Base-by-base conservation (phyloP, 768 basidiomycete species). In the Lentinula sp. region DNA sequence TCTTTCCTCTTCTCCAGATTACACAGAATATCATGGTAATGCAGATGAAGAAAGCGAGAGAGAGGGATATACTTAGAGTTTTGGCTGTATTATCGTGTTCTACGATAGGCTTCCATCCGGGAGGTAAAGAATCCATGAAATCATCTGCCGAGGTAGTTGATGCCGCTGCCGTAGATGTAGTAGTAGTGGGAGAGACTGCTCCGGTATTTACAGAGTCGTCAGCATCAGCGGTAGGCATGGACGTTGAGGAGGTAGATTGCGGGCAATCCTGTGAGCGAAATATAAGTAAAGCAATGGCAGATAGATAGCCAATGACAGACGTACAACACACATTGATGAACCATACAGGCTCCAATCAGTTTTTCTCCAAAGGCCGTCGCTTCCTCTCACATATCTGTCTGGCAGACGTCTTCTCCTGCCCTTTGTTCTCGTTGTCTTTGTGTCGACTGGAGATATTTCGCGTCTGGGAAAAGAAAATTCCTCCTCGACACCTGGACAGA, bases 281-380 rank as follows among this genome's bases (percentile, higher is more conserved):
- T 28, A 63, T 45, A 48, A 18, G 59, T 16, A 15, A 33, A 23
- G 43, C 8, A 4, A 6, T 16, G 41, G 23, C 2, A 13, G 23
- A 28, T 20, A 20, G 4, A 43, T 9, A 45, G 15, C 7, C 37
- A 6, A 6, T 37, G 18, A 28, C 18, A 48, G 41, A 76, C 84
- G 75, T 66, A 83, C 83, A n/a, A 74, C 62, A 67, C 86, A 82
- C 42, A 86, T 76, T 13, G 85, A 82, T n/a, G 85, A 85, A n/a
- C 90, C 89, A 65, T 86, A 89, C 42, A 90, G 72, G 12, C 85
- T 81, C 74, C 86, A 90, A 32, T 68, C 65, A 8, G 76, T 73
- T 68, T 77, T 82, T 46, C 80, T 78, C 87, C 87, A 90, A 58
- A 74, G 65, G 4, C 81, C 83, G 73, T 87, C 85, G 10, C 71